Conservation (phyloP, 2,329 filamentous ascomycete species). For the Pyrenochaeta sp. region DNA sequence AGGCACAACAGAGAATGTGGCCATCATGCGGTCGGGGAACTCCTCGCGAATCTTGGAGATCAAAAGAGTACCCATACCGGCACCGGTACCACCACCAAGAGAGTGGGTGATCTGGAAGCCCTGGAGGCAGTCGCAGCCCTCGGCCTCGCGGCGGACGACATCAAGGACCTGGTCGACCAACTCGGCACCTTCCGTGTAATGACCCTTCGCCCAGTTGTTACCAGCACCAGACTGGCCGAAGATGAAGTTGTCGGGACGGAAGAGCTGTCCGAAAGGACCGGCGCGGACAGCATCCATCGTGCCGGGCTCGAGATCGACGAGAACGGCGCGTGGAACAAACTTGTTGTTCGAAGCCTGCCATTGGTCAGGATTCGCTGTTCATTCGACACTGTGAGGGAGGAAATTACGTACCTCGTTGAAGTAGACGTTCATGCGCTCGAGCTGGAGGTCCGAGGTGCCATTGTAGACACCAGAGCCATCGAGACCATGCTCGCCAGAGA, state of each 20-base stretch:
- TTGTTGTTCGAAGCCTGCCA: conserved; percentile 91
- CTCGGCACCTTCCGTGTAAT: conserved; percentile 99
- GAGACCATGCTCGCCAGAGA: conserved; percentile 82
- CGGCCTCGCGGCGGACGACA: conserved; percentile 97
- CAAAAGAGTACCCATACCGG: conserved; percentile 98
- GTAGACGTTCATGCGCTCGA: conserved; percentile 99
- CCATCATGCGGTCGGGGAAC: conserved; percentile 99
- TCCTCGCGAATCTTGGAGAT: conserved; percentile 99
- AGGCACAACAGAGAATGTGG: conserved; percentile 98
- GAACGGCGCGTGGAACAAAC: conserved; percentile 98
- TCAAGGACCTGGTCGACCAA: conserved; percentile 98
- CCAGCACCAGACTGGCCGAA: conserved; percentile 99
- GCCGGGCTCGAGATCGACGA: conserved; percentile 98
- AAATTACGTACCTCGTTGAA: conserved; percentile 80
- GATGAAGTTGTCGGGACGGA: conserved; percentile 99
- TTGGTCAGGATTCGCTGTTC: conserved; percentile 32
- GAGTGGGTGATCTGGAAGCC: conserved; percentile 99
- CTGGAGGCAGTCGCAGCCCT: conserved; percentile 99
- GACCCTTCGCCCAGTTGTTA: conserved; percentile 99
- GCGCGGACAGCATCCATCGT: conserved; percentile 99
- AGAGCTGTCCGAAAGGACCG: conserved; percentile 97
- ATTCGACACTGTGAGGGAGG: conserved; percentile 13
- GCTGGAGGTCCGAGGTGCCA: conserved; percentile 97
- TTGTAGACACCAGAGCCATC: conserved; percentile 98
- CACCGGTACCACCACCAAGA: conserved; percentile 99